phyloP scores from a whole-genome alignment of 805 yeast species.

The Priceomyces melissophilus region DNA sequence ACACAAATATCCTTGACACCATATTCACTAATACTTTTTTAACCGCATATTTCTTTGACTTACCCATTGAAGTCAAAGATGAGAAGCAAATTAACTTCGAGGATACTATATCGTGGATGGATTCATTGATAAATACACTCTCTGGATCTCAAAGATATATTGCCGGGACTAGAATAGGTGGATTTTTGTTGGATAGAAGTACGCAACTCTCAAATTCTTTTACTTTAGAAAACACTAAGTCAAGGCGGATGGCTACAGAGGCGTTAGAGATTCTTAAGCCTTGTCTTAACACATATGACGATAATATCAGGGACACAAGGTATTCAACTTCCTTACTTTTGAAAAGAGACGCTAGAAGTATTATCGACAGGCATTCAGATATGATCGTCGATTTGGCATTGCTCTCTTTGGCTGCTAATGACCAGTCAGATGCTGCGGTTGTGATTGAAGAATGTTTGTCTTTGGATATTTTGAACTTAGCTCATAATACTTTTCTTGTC shows the following conservation, averaged over 20 bases:
- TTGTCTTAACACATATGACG: slow-evolving; percentile 16
- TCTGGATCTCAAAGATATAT: slow-evolving; percentile 49
- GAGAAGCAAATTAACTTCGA: slow-evolving; percentile 19
- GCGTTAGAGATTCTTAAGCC: slow-evolving; percentile 10
- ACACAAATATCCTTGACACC: slow-evolving; percentile 56
- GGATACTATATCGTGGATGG: slow-evolving; percentile 51
- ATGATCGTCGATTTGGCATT: slow-evolving; percentile 22
- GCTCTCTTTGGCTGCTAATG: slow-evolving; percentile 16
- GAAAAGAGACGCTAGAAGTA: slow-evolving; percentile 46
- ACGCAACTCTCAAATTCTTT: not conserved
- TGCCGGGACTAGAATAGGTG: slow-evolving; percentile 49
- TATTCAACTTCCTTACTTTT: slow-evolving; percentile 36
- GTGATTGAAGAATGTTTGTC: slow-evolving; percentile 40
- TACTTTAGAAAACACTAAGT: not conserved
- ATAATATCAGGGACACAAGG: slow-evolving; percentile 17
- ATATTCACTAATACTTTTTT: slow-evolving; percentile 54
- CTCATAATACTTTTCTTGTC: slow-evolving; percentile 23
- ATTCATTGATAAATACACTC: slow-evolving; percentile 41
- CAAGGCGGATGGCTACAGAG: not conserved
- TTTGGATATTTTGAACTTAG: slow-evolving; percentile 43
- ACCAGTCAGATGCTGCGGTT: slow-evolving; percentile 10
- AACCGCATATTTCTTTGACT: slow-evolving; percentile 28
- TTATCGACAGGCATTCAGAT: slow-evolving; percentile 44
- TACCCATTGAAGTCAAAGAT: not conserved
- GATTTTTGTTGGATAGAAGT: slow-evolving; percentile 22